Conservation (phyloP, 306 rosid genomes). For the Cicer judaicum region DNA sequence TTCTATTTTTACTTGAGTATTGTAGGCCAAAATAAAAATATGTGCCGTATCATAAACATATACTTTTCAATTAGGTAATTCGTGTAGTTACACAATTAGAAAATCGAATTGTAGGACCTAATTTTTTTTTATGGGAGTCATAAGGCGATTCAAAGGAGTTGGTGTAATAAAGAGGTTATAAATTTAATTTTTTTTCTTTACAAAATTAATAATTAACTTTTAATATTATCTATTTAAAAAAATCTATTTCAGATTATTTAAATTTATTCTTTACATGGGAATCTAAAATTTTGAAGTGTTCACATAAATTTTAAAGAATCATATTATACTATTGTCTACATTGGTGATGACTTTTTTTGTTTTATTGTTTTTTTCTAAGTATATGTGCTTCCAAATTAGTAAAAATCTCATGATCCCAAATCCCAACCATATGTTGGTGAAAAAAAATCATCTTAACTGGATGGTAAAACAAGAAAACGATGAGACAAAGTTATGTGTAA, state of each 20-base stretch:
- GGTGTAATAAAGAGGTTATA: no score
- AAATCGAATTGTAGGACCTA: neutral
- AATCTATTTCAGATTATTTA: no score
- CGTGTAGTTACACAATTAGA: neutral
- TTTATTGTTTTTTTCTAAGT: neutral
- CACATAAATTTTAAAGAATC: neutral
- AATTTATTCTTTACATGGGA: neutral
- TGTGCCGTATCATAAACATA: neutral
- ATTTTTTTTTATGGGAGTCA: neutral
- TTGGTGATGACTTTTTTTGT: neutral
- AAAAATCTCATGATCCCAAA: neutral
- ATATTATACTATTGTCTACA: constrained; percentile 1
- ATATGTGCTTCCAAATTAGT: constrained; percentile 5
- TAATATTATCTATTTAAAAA: no score
- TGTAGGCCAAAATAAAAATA: neutral
- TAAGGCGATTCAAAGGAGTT: no score
- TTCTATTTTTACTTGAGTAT: neutral
- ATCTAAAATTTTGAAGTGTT: neutral
- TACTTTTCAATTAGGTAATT: neutral
- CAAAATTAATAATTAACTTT: no score
- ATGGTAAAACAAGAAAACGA: constrained; percentile 18
- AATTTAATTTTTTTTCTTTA: no score
- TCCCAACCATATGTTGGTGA: constrained; percentile 21
- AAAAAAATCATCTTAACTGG: constrained; percentile 25
- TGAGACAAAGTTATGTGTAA: constrained; percentile 45